These are phyloP conservation scores for Eragrostis curvula DNA, from an alignment of 176 grass and related monocot species.

Conservation along the genomic window DNA sequence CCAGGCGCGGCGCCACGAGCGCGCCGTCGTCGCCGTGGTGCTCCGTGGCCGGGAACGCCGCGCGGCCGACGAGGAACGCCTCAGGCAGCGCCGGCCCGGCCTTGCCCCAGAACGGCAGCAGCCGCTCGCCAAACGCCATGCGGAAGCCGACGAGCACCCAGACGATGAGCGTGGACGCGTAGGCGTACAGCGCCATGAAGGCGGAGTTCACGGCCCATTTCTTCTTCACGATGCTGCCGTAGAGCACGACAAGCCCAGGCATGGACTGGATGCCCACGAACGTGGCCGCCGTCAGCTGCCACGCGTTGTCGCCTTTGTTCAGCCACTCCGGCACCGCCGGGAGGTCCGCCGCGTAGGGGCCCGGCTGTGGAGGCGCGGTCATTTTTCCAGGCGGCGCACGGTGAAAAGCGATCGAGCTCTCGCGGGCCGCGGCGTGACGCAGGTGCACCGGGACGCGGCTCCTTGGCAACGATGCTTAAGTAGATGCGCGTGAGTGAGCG, in stretches of 20 bases:
- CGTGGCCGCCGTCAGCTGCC: constrained; percentile 71
- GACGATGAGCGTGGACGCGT: constrained; percentile 72
- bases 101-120: constrained; percentile 82
- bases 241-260: constrained; percentile 74
- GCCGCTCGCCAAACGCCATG: constrained; percentile 76
- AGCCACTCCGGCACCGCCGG: constrained; percentile 59
- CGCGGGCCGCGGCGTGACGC: no score
- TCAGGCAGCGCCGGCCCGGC: constrained; percentile 50
- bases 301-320: constrained; percentile 96
- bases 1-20: constrained; percentile 32
- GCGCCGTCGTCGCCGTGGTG: constrained; percentile 41
- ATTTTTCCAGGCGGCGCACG: background rate
- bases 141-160: constrained; percentile 77
- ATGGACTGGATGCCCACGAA: constrained; percentile 74
- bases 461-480: background rate
- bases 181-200: constrained; percentile 89
- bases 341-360: background rate
- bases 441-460: background rate
- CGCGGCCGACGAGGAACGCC: constrained; percentile 49
- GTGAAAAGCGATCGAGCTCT: no score
- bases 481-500: background rate
- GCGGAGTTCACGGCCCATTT: constrained; percentile 84
- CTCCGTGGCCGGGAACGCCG: constrained; percentile 58
- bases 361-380: background rate
- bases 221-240: constrained; percentile 87